phyloP scores from a whole-genome alignment of 768 basidiomycete species.

The Floccularia luteovirens region DNA sequence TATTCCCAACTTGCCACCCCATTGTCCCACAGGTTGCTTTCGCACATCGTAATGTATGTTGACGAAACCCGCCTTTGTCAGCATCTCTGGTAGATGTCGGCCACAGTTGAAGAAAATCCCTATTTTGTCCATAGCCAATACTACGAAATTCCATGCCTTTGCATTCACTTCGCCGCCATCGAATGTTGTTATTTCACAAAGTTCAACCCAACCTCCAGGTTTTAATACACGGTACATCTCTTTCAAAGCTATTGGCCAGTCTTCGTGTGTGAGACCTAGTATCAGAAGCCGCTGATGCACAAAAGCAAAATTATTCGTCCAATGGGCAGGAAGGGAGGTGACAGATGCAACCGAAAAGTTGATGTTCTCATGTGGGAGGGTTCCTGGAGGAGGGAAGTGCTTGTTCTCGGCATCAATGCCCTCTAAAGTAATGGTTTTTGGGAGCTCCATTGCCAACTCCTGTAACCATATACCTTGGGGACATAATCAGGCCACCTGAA shows the following conservation, averaged over 20 bases:
- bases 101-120: neutral
- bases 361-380: neutral
- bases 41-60: neutral
- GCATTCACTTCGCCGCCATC: too few relatives aligned
- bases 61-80: neutral
- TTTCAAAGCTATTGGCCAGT: neutral
- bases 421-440: slow-evolving; percentile 6
- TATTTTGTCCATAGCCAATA: neutral
- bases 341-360: neutral
- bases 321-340: neutral
- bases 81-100: neutral
- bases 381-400: slow-evolving; percentile 10
- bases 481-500: neutral
- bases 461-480: slow-evolving; percentile 14
- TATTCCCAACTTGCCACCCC: slow-evolving; percentile 1
- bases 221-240: slow-evolving; percentile 2
- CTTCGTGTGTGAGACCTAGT: neutral
- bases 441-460: slow-evolving; percentile 7
- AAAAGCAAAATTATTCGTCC: slow-evolving; percentile 1
- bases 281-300: slow-evolving; percentile 1
- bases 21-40: neutral
- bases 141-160: too few relatives aligned
- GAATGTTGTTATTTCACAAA: too few relatives aligned
- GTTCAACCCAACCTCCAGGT: slow-evolving; percentile 3
- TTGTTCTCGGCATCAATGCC: slow-evolving; percentile 13